Base-by-base conservation (phyloP, 2,329 filamentous ascomycete species). In the Penicillium olsonii region DNA sequence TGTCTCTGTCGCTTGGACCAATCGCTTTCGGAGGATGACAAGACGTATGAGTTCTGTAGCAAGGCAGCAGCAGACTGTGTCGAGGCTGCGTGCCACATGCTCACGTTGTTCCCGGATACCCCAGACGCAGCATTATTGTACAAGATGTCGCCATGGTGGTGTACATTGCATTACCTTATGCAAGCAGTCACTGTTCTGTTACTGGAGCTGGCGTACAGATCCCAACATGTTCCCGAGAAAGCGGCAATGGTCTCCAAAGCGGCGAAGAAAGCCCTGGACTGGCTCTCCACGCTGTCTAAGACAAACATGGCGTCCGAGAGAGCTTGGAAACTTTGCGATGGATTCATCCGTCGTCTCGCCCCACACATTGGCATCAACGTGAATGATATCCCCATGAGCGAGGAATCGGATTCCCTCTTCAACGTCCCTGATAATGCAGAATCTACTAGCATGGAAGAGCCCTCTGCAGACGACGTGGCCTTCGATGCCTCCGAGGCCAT, bases 71-170 rank as follows among this genome's bases (percentile, higher is more conserved):
- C 62, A 5, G 65, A 71, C 19, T 76, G 74, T 53, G 68, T 76
- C 11, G 70, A 73, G 40, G 67, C 73, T 6, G 74, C 74, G 5
- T 72, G 68, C 38, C 69, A 69, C 27, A 64, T 72, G 55, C 52
- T 77, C 15, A 65, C 62, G 1, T 57, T 75, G 11, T 68, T 77
- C 34, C 73, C 73, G 8, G 67, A 74, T 33, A 62, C 66, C 8
- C 64, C 69, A 12, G 70, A 74, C 42, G 61, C 68, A 7, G 57
- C 63, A 7, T 55, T 68, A 0, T 57, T 77, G 10, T 64, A 74
- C 46, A 64, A 63, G 15, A 61, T 69, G 14, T 68, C 69, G 1
- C 71, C 71, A 12, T 77, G 74, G 74, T 76, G 73, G 71, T 72
- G 67, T 52, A 66, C 72, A 14, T 59, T 76, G 12, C 73, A 76